Percentiles rank a stretch among this genome's conserved stretches.
Conservation (phyloP, 1,139 yeast species). For the Schwanniomyces etchellsii region DNA sequence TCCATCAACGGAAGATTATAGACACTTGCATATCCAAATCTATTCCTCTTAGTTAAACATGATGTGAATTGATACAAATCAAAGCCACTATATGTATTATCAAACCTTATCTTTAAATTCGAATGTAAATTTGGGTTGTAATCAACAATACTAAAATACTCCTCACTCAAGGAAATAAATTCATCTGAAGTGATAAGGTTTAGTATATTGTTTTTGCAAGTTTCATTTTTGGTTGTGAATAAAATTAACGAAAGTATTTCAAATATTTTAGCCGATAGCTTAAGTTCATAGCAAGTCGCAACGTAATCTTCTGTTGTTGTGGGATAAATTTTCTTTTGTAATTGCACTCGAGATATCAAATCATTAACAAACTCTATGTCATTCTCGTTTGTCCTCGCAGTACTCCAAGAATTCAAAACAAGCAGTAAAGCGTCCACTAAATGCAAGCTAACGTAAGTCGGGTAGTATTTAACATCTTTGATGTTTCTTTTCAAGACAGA, state of each 20-base stretch:
- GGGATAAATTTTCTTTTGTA: constrained; percentile 15
- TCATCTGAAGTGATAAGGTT: constrained; percentile 33
- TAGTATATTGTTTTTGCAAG: constrained; percentile 36
- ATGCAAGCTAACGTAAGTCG: constrained; percentile 54
- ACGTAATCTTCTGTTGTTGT: constrained; percentile 22
- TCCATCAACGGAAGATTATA: constrained; percentile 66
- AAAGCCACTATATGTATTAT: constrained; percentile 40
- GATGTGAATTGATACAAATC: constrained; percentile 50
- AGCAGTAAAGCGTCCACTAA: constrained; percentile 60
- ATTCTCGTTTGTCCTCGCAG: constrained; percentile 44
- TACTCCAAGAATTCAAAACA: constrained; percentile 67
- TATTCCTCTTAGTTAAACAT: constrained; percentile 35
- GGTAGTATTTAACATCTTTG: constrained; percentile 45
- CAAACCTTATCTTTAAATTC: constrained; percentile 39
- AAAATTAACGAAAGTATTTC: constrained; percentile 72
- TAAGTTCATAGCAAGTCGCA: constrained; percentile 50
- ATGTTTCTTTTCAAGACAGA: constrained; percentile 57
- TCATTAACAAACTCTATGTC: constrained; percentile 48
- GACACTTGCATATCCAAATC: constrained; percentile 48
- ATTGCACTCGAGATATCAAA: constrained; percentile 36
- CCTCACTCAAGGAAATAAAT: constrained; percentile 26
- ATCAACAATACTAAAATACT: constrained; percentile 23
- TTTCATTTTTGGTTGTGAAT: constrained; percentile 49
- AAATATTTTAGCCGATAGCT: constrained; percentile 59
- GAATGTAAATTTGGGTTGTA: constrained; percentile 11